Evolutionary conservation across 768 basidiomycete genomes (phyloP).

Genomic region (Naganishia friedmannii): DNA sequence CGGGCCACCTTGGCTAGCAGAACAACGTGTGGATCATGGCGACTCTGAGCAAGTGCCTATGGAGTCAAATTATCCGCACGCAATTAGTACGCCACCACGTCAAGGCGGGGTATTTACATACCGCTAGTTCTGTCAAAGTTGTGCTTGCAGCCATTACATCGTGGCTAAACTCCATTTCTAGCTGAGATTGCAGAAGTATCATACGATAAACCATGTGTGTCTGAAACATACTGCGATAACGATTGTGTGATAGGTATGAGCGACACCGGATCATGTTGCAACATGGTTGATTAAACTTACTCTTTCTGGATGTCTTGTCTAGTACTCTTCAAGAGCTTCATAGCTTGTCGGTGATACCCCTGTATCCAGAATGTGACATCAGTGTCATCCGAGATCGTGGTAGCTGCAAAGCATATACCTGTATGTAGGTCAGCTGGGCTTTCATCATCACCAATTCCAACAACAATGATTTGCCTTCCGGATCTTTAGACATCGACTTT

Average conservation of each 20-base stretch:
- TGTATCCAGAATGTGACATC: background rate
- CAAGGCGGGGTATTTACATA: background rate
- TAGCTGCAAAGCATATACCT: background rate
- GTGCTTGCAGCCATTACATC: constrained; percentile 25
- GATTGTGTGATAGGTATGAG: background rate
- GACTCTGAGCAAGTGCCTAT: constrained; percentile 13
- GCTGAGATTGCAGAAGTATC: constrained; percentile 19
- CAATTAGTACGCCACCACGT: background rate
- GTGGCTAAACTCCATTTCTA: constrained; percentile 23
- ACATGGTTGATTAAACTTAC: constrained; percentile 13
- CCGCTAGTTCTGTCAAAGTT: constrained; percentile 19
- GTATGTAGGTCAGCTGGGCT: constrained; percentile 26
- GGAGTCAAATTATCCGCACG: background rate
- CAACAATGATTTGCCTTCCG: constrained; percentile 15
- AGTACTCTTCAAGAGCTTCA: constrained; percentile 16
- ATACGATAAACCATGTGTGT: constrained; percentile 22
- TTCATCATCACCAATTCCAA: constrained; percentile 26
- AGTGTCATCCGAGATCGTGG: background rate
- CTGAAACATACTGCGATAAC: constrained; percentile 9
- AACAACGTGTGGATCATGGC: constrained; percentile 23
- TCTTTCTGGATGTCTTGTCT: constrained; percentile 22
- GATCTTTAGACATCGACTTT: constrained; percentile 17
- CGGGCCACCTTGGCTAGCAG: constrained; percentile 20
- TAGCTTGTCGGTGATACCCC: constrained; percentile 20
- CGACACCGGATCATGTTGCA: background rate